Conservation (phyloP, 176 grass and related monocot species). For the Tillandsia fasciculata region DNA sequence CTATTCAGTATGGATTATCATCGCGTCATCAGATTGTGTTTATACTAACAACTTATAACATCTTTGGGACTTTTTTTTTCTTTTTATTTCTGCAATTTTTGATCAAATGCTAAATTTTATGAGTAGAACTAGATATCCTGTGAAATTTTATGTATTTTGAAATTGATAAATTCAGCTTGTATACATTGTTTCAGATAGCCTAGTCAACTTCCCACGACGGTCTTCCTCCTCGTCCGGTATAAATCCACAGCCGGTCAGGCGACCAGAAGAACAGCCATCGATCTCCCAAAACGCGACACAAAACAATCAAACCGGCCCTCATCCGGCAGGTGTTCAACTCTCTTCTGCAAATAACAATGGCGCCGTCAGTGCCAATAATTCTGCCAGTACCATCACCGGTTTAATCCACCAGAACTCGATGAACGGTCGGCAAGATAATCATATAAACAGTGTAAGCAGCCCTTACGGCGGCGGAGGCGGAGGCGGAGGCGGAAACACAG, state of each 20-base stretch:
- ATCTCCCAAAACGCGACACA: conserved; percentile 3
- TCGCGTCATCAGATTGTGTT: too few species aligned
- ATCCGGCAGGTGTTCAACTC: conserved; percentile 10
- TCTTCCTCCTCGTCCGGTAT: not conserved
- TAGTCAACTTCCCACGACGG: conserved; percentile 26
- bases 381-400: conserved; percentile 7
- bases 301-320: conserved; percentile 2
- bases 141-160: too few species aligned
- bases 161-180: not conserved
- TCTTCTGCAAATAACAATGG: conserved; percentile 9
- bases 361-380: conserved; percentile 8
- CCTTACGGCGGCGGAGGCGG: not conserved
- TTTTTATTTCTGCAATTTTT: not conserved
- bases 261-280: conserved; percentile 14
- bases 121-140: not conserved
- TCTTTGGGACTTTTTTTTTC: not conserved
- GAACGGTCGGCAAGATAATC: conserved; percentile 11
- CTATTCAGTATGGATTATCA: not conserved
- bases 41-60: too few species aligned
- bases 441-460: not conserved
- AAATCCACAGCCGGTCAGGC: conserved; percentile 12
- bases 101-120: not conserved
- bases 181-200: conserved; percentile 23
- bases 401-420: conserved; percentile 17
- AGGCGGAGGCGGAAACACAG: conserved; percentile 4